A percentile compares a stretch with the other conserved stretches of the same genome.
These are phyloP conservation scores for Oryza longistaminata DNA, from an alignment of 176 grass and related monocot species.

Conservation along the genomic window DNA sequence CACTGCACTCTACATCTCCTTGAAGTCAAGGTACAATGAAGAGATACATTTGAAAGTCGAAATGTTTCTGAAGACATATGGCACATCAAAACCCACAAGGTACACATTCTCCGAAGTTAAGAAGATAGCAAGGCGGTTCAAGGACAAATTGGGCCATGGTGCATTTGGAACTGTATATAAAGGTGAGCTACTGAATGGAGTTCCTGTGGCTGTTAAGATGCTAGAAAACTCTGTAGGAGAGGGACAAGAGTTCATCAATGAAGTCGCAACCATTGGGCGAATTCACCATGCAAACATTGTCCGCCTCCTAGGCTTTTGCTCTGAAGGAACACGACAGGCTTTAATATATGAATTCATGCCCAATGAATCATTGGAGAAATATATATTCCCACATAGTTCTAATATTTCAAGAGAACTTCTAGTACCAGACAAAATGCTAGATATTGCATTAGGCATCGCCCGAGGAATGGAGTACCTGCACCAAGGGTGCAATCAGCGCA, in stretches of 20 bases:
- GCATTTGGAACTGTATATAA: slow-evolving; percentile 63
- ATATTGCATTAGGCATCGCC: slow-evolving; percentile 41
- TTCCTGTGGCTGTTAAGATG: slow-evolving; percentile 65
- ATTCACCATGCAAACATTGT: slow-evolving; percentile 60
- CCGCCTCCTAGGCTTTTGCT: slow-evolving; percentile 50
- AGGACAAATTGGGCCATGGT: slow-evolving; percentile 50
- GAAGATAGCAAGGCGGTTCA: slow-evolving; percentile 56
- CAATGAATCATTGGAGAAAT: slow-evolving; percentile 54
- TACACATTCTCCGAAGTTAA: slow-evolving; percentile 56
- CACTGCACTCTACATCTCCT: too few species aligned
- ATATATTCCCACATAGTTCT: slow-evolving; percentile 25
- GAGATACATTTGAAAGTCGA: slow-evolving; percentile 43
- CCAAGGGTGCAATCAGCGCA: slow-evolving; percentile 58
- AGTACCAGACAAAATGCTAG: slow-evolving; percentile 29
- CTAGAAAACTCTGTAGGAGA: slow-evolving; percentile 45
- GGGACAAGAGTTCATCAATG: slow-evolving; percentile 68
- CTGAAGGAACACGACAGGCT: slow-evolving; percentile 31
- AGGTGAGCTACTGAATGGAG: slow-evolving; percentile 46
- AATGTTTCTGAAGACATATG: slow-evolving; percentile 52
- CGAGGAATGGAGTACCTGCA: slow-evolving; percentile 63
- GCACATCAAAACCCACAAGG: slow-evolving; percentile 49
- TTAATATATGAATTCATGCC: slow-evolving; percentile 56
- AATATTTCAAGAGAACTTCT: neutral
- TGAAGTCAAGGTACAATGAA: too few species aligned
- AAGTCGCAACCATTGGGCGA: slow-evolving; percentile 56